A percentile compares a stretch with the other conserved stretches of the same genome.
Evolutionary conservation across 2,329 filamentous ascomycete genomes (phyloP).

Genomic region (Penicillium sp.): DNA sequence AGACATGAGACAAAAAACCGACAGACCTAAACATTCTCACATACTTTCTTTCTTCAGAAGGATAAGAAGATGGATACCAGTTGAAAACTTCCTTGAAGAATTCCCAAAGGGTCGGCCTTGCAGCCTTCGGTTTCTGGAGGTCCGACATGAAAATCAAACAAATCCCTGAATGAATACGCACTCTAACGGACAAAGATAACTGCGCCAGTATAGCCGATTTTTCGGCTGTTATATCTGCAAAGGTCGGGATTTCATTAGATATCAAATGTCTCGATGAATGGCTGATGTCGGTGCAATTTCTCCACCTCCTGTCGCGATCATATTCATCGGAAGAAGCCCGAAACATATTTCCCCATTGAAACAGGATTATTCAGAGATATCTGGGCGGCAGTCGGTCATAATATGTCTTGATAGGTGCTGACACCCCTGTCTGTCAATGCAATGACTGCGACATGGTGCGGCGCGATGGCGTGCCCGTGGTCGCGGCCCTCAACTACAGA

Average conservation of each 20-base stretch:
- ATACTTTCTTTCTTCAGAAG: slow-evolving; percentile 30
- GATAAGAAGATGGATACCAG: slow-evolving; percentile 34
- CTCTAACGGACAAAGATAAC: background rate
- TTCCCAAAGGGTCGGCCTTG: slow-evolving; percentile 13
- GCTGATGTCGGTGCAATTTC: slow-evolving; percentile 11
- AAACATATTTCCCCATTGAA: background rate
- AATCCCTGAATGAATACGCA: background rate
- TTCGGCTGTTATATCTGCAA: slow-evolving; percentile 1
- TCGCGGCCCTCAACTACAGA: slow-evolving; percentile 3
- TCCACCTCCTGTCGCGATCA: slow-evolving; percentile 21
- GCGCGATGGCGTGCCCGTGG: slow-evolving; percentile 25
- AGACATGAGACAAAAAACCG: background rate
- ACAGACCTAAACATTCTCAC: background rate
- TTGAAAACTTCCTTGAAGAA: slow-evolving; percentile 34
- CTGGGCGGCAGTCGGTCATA: background rate
- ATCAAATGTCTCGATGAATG: background rate
- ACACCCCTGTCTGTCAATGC: background rate
- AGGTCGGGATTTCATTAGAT: background rate
- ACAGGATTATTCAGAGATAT: background rate
- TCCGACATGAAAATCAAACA: slow-evolving; percentile 17
- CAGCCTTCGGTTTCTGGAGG: slow-evolving; percentile 1
- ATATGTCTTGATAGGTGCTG: background rate
- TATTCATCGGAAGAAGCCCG: background rate
- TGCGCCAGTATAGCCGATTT: background rate
- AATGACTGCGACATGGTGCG: slow-evolving; percentile 12